Conservation (phyloP, 2,329 filamentous ascomycete species). For the Neonectria punicea region DNA sequence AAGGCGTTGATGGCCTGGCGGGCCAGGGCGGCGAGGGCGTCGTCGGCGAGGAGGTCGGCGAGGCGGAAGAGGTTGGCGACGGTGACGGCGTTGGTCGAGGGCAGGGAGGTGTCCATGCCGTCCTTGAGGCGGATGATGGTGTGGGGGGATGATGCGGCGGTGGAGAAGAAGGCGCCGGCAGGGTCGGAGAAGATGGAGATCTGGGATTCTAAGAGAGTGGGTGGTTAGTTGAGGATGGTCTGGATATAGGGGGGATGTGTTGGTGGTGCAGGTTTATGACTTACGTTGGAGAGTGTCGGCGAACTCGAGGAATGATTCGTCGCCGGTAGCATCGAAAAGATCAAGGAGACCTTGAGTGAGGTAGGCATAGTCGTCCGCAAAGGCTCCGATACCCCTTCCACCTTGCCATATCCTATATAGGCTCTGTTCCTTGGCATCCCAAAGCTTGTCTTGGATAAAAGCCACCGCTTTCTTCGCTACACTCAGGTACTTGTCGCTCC, state of each 20-base stretch:
- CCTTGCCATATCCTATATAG: slow-evolving; percentile 81
- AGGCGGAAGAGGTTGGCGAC: slow-evolving; percentile 89
- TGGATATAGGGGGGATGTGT: neutral
- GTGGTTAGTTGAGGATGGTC: neutral
- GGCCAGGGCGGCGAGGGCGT: slow-evolving; percentile 71
- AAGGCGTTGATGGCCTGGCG: slow-evolving; percentile 84
- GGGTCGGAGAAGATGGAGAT: slow-evolving; percentile 81
- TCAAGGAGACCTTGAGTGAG: slow-evolving; percentile 84
- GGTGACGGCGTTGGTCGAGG: slow-evolving; percentile 89
- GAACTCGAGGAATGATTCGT: slow-evolving; percentile 80
- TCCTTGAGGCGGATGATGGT: slow-evolving; percentile 90
- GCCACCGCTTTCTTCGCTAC: slow-evolving; percentile 74
- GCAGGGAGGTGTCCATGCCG: slow-evolving; percentile 92
- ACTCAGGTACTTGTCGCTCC: slow-evolving; percentile 68
- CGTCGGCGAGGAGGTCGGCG: slow-evolving; percentile 73
- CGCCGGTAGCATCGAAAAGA: slow-evolving; percentile 84
- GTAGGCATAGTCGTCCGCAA: slow-evolving; percentile 96
- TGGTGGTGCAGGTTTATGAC: slow-evolving; percentile 28
- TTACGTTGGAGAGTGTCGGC: slow-evolving; percentile 82
- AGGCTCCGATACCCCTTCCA: slow-evolving; percentile 73
- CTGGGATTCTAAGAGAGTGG: slow-evolving; percentile 69
- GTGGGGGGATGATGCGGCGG: slow-evolving; percentile 69
- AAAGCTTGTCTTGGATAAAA: slow-evolving; percentile 81
- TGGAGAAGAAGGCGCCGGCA: slow-evolving; percentile 78
- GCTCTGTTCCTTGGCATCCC: slow-evolving; percentile 68